Evolutionary conservation across 495 filamentous ascomycete species (phyloP), one percentile per base, ranked within the genome.

Genomic region (Lasiosphaeris hirsuta): DNA sequence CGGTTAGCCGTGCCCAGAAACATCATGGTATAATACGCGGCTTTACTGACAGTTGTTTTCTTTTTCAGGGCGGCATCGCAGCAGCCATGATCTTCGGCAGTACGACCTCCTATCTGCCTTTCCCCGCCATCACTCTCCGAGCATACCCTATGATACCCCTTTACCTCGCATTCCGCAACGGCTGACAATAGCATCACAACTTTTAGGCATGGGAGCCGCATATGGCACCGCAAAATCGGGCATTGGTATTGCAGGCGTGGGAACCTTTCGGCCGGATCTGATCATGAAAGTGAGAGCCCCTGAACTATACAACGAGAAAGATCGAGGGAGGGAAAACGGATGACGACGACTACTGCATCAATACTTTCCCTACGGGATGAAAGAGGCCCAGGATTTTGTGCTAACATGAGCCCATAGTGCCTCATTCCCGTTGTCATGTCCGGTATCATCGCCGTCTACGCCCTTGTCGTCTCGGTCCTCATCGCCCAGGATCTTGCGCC

Each of bases 341-440:
- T 33, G 40, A 17, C 5, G 23, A 30, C 5, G 40, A 17, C 5
- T 2, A 30, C 5, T 30, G 23, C 23, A 5, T 30, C 23, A 30
- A 30, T 5, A 5, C 5, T 30, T 30, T 30, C 23, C 2, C 5
- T 30, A 2, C 5, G 2, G 5, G 23, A 30, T 30, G 5, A 30
- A 30, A 30, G 5, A 5, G 23, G 23, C 2, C 23, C 5, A 30
- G 2, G 35, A 35, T 17, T 11, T 11, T 13, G 7, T 37, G 52
- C 42, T 56, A 19, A 56, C 8, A 1, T 23, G 7, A 3, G 9
- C 10, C 5, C 13, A 53, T 61, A 92, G 91, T 96, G 89, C 46
- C 79, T 96, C 38, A 93, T 95, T 66, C 94, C 93, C 53, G 92
- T 97, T 61, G 90, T 99, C 78, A 99, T 99, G 94, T 95, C 94